Base-by-base conservation (phyloP, 208 protist genomes). In the Leishmania tarentolae region DNA sequence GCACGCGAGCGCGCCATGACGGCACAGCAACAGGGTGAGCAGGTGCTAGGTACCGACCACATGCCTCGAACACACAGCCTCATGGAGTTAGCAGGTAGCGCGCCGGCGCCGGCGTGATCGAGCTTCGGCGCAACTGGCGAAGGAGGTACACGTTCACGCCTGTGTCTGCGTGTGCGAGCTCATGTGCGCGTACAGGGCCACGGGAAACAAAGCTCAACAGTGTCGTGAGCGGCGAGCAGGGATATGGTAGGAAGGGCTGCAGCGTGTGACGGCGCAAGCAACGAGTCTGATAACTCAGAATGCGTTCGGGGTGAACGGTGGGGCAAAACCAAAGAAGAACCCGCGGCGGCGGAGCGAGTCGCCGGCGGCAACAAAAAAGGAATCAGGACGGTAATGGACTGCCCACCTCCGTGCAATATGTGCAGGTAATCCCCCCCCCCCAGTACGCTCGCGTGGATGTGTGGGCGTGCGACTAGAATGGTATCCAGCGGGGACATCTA, bases 31-130 rank as follows among this genome's bases (percentile, higher is more conserved):
- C 80, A 85, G 42, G 76, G 73, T 61, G 86, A 94, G 17, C 83
- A 88, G 50, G 86, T 91, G 9, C 83, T 95, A 19, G 91, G 90
- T 46, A 79, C 83, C 0, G 92, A 94, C 57, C 93, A 97, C 86
- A 88, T 97, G 84, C 88, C 88, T 13, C 88, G 93, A 37, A 97
- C 93, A 5, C 91, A 94, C 87, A 95, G 92, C 65, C 74, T 97
- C 35, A 97, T 97, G 93, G 92, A 97, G 77, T 70, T 94, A 15
- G 86, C 90, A 7, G 91, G 93, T 15, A 91, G 84, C 52, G 90
- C 83, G 65, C 86, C 35, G 50, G 70, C 70, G 28, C 28, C 44
- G 40, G 21, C 70, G 46, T 56, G n/a, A 56, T 75, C 3, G 28
- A 40, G 46, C 79, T 6, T 59, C 35, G 52, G 56, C n/a, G 50